Conservation (phyloP, 495 filamentous ascomycete species). For the Ramalina intermedia region DNA sequence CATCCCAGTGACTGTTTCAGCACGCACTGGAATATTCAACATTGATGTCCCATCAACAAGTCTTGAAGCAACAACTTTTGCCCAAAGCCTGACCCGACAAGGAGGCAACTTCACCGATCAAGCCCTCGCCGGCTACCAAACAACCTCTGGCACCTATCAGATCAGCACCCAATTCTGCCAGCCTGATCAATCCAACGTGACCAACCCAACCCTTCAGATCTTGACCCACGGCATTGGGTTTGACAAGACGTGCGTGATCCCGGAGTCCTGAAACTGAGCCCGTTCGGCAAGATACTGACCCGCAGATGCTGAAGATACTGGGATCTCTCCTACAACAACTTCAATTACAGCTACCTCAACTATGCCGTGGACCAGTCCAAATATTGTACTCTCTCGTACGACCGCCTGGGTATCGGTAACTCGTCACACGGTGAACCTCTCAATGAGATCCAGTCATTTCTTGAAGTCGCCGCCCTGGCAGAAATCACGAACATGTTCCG, state of each 20-base stretch:
- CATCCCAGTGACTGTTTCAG: conserved; percentile 21
- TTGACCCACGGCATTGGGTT: conserved; percentile 50
- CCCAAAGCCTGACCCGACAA: conserved; percentile 21
- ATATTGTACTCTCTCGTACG: conserved; percentile 39
- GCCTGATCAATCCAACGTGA: conserved; percentile 20
- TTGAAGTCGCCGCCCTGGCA: conserved; percentile 36
- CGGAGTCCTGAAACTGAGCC: no score
- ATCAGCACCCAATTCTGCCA: conserved; percentile 24
- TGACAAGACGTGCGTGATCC: conserved; percentile 28
- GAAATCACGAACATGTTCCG: conserved; percentile 34
- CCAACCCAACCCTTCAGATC: conserved; percentile 33
- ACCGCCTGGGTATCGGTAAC: conserved; percentile 43
- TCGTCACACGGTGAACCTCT: conserved; percentile 41
- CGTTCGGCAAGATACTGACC: conserved; percentile 1
- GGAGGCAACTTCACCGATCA: conserved; percentile 20
- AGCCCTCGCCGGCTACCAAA: conserved; percentile 19
- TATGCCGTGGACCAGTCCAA: conserved; percentile 35
- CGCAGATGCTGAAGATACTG: conserved; percentile 32
- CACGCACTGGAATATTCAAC: conserved; percentile 26
- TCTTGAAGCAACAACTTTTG: conserved; percentile 26
- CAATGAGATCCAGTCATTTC: conserved; percentile 34
- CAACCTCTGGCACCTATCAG: conserved; percentile 19
- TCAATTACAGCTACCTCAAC: conserved; percentile 42
- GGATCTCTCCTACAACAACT: conserved; percentile 38
- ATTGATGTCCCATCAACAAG: conserved; percentile 20